Base-by-base conservation (phyloP, 805 yeast species). In the Ascoidea asiatica region DNA sequence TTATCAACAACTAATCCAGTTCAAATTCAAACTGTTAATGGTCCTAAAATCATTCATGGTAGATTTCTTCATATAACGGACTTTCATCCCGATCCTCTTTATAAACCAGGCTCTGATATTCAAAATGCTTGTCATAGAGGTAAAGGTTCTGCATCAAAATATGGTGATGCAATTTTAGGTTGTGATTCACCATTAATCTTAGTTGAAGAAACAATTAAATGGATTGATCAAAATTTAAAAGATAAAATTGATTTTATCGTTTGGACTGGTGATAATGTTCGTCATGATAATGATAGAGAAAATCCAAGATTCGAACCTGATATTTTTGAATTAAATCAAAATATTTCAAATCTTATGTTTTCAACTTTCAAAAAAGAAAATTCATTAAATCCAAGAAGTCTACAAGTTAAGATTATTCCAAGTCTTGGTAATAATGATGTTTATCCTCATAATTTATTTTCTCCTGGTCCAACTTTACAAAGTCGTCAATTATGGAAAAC, bases 191-290 rank as follows among this genome's bases (percentile, higher is more conserved):
- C 95, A 2, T 58, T 77, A 57, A 60, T 62, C 1, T 59, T 86
- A 42, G 75, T 81, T 60, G 65, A 76, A 7, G 67, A 67, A 17
- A 84, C 94, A 0, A 61, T 86, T 44, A 57, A 69, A 23, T 86
- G 94, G 92, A 64, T 86, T 2, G 59, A 67, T 19, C 65, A 67
- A 11, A 77, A 84, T 48, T 58, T 86, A 47, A 73, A 68, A 48
- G 92, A 83, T 58, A 77, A 85, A 51, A 78, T 86, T 42, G 95
- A 86, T 58, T 86, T 86, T 60, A 79, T 86, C 11, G 72, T 86
- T 13, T 86, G 95, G 95, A 85, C 95, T 0, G 95, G 95, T 29
- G 95, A 86, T 61, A 86, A 85, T 53, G 75, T 83, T 40, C 69
- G 95, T 45, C 95, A 85, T 58, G 95, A 85, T 58, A 82, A 80